phyloP scores from a whole-genome alignment of 306 rosid species.

The Heteromeles arbutifolia region DNA sequence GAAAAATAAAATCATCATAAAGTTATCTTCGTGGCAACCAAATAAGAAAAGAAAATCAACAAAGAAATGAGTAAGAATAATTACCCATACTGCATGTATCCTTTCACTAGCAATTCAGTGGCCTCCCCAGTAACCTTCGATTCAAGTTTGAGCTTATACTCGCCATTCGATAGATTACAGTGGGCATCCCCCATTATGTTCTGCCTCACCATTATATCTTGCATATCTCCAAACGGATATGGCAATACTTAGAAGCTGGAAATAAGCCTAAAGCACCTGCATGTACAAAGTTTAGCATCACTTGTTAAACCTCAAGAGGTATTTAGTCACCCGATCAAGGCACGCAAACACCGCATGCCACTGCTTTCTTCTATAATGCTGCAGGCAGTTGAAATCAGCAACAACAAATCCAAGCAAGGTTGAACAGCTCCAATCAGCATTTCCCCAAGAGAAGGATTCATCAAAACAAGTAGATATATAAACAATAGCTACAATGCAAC shows the following conservation, averaged over 20 bases:
- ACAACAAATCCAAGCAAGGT: conserved; percentile 54
- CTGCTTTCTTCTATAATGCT: conserved; percentile 71
- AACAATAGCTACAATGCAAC: conserved; percentile 41
- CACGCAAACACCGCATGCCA: conserved; percentile 57
- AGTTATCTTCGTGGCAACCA: not conserved
- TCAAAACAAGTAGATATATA: conserved; percentile 53
- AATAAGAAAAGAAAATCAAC: not conserved
- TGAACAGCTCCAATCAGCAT: conserved; percentile 76
- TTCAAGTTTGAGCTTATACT: conserved; percentile 30
- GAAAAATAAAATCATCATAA: not conserved
- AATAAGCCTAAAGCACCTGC: conserved; percentile 61
- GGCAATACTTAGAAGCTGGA: conserved; percentile 36
- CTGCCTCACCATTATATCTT: conserved; percentile 22
- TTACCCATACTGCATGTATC: conserved; percentile 58
- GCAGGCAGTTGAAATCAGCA: conserved; percentile 74
- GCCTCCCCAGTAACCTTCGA: conserved; percentile 10
- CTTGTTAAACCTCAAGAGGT: conserved; percentile 43
- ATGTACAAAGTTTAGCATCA: conserved; percentile 47
- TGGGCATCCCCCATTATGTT: not conserved
- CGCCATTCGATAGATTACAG: conserved; percentile 20
- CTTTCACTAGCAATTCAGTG: conserved; percentile 35
- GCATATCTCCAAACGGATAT: conserved; percentile 26
- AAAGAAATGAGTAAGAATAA: conserved; percentile 5
- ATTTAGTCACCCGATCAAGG: conserved; percentile 63
- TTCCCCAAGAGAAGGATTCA: conserved; percentile 53